Evolutionary conservation across 2,329 filamentous ascomycete species (phyloP).

Genomic region (Aspergillus brunneoviolaceus): DNA sequence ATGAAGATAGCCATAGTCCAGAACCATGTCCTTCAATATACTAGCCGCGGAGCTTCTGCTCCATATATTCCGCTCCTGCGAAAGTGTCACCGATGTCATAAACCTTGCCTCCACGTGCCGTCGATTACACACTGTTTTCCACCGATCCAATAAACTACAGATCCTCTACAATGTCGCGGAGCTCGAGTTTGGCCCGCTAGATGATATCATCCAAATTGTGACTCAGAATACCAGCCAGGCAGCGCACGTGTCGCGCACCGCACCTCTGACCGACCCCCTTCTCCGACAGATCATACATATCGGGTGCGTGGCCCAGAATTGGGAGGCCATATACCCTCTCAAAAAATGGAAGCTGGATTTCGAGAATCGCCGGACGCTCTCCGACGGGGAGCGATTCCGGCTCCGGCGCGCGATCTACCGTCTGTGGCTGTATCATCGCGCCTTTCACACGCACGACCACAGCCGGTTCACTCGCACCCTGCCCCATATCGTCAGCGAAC

Average conservation of each 20-base stretch:
- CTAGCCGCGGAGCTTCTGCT: conserved; percentile 60
- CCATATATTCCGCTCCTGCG: conserved; percentile 56
- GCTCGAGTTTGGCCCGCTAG: conserved; percentile 57
- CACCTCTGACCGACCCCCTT: conserved; percentile 55
- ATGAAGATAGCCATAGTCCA: background rate
- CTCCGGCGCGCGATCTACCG: conserved; percentile 60
- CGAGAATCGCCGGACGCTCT: conserved; percentile 55
- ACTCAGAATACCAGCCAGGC: conserved; percentile 62
- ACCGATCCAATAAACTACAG: conserved; percentile 53
- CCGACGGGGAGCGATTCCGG: conserved; percentile 49
- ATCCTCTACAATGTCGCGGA: conserved; percentile 57
- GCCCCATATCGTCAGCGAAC: conserved; percentile 49
- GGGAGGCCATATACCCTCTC: conserved; percentile 61
- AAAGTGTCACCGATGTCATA: conserved; percentile 54
- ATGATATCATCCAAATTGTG: conserved; percentile 59
- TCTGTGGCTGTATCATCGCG: conserved; percentile 59
- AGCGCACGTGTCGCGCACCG: conserved; percentile 53
- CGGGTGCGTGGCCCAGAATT: conserved; percentile 56
- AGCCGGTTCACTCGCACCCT: conserved; percentile 52
- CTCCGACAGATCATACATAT: conserved; percentile 56
- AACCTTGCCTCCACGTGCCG: conserved; percentile 56
- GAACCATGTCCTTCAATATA: conserved; percentile 53
- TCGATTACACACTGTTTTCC: conserved; percentile 54
- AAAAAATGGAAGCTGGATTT: conserved; percentile 63
- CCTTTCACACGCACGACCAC: conserved; percentile 56